A percentile compares a stretch with the other conserved stretches of the same genome.
Evolutionary conservation across 2,329 filamentous ascomycete genomes (phyloP).

Genomic region (Coleophoma cylindrospora): DNA sequence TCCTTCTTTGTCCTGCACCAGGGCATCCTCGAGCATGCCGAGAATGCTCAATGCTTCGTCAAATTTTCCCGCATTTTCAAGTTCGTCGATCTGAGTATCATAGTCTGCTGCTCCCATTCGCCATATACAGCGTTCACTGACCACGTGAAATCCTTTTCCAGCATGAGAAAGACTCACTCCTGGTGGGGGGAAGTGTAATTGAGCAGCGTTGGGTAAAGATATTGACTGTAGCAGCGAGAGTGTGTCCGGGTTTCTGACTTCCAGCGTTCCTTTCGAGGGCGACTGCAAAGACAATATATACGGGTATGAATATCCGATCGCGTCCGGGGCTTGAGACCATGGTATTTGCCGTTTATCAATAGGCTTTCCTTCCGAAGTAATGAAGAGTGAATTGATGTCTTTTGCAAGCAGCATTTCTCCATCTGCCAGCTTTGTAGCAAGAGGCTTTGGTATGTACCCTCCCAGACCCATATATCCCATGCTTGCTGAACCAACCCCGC

Average conservation of each 20-base stretch:
- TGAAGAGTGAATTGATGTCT: slow-evolving; percentile 92
- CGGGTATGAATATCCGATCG: slow-evolving; percentile 93
- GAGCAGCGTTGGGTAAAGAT: slow-evolving; percentile 71
- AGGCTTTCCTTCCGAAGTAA: slow-evolving; percentile 76
- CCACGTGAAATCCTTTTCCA: slow-evolving; percentile 91
- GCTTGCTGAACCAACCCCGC: slow-evolving; percentile 74
- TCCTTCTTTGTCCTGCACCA: slow-evolving; percentile 76
- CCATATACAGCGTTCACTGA: slow-evolving; percentile 89
- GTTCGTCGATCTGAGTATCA: slow-evolving; percentile 78
- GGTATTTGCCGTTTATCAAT: slow-evolving; percentile 84
- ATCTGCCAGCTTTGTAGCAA: slow-evolving; percentile 77
- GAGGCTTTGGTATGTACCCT: slow-evolving; percentile 83
- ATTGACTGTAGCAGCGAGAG: slow-evolving; percentile 86
- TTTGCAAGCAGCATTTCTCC: slow-evolving; percentile 92
- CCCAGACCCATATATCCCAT: slow-evolving; percentile 98
- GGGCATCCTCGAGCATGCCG: slow-evolving; percentile 84
- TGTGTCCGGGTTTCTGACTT: slow-evolving; percentile 90
- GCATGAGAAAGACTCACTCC: slow-evolving; percentile 93
- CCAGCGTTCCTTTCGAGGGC: slow-evolving; percentile 75
- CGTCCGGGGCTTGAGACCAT: slow-evolving; percentile 83
- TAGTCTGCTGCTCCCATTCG: slow-evolving; percentile 93
- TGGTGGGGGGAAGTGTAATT: slow-evolving; percentile 87
- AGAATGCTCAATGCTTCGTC: slow-evolving; percentile 92
- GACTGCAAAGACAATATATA: slow-evolving; percentile 86
- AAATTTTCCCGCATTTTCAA: slow-evolving; percentile 68